Base-by-base conservation (phyloP, 2,329 filamentous ascomycete species). In the Colletotrichum sp. region DNA sequence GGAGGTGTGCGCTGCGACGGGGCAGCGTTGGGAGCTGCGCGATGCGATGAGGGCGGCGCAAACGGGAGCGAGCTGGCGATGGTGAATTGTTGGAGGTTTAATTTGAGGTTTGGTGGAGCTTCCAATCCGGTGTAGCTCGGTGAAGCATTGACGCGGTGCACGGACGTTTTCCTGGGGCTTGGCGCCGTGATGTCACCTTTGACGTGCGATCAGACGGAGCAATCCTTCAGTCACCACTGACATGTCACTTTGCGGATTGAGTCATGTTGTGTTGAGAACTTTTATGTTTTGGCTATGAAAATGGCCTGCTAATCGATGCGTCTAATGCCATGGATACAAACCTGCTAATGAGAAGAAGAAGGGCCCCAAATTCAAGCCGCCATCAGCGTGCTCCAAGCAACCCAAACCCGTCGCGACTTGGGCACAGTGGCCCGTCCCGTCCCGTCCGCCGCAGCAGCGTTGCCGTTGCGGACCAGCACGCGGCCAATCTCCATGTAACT, bases 401-500 rank as follows among this genome's bases (percentile, higher is more conserved):
- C 91, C 75, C 83, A 82, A 30, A 93, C 79, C 76, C 92, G 87
- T 79, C 86, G 84, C 62, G 81, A 75, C 72, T 84, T 86, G 3
- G 87, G 86, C 18, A 89, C 86, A 10, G 86, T 89, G 5, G 87
- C 86, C 66, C 81, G 83, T 8, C 84, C 84, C 15, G 66, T 71
- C 9, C 75, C 77, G 8, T 77, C 65, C 6, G 68, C 71, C 15
- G 75, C 71, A 10, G 59, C 68, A 10, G 60, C 34, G 4, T 62
- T 66, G 36, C 55, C 62, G 7, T 71, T 68, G 39, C 68, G 64
- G 71, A 86, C 83, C 30, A 94, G 80, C n/a, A 93, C 90, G 57
- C 92, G 85, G 16, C 92, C 94, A 81, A 95, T 95, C 81, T 94
- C 93, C 90, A 95, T 94, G 80, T 95, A 95, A 78, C 92, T 94